These are phyloP conservation scores for Lophiostoma macrostomum DNA, from an alignment of 495 filamentous ascomycete species.

Conservation along the genomic window DNA sequence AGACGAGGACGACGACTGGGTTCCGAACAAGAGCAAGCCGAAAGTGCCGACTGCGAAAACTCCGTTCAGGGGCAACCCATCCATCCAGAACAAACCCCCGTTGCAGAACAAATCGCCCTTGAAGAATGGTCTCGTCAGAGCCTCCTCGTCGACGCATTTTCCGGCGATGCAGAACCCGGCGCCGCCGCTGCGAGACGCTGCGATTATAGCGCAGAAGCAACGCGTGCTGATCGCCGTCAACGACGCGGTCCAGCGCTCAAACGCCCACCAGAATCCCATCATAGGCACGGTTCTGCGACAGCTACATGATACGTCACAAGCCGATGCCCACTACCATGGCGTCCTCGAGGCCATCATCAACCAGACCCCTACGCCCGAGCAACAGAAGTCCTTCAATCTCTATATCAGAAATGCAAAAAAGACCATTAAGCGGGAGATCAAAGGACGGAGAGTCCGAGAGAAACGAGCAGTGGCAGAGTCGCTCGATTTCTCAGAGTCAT, in stretches of 20 bases:
- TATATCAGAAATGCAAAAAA: constrained; percentile 35
- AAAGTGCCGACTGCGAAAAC: constrained; percentile 15
- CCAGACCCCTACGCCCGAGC: constrained; percentile 26
- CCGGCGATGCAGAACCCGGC: neutral
- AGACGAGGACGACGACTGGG: constrained; percentile 42
- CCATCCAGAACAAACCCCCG: constrained; percentile 7
- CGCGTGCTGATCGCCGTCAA: constrained; percentile 29
- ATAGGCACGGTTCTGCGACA: constrained; percentile 34
- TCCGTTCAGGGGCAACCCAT: constrained; percentile 20
- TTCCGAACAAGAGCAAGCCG: constrained; percentile 31
- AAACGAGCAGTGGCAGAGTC: neutral
- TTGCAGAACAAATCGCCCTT: constrained; percentile 6
- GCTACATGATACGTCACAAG: constrained; percentile 29
- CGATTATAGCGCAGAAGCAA: constrained; percentile 3
- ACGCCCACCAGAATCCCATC: constrained; percentile 18
- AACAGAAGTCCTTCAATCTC: constrained; percentile 29
- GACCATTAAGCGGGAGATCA: neutral
- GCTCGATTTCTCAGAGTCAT: neutral
- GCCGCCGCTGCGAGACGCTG: neutral
- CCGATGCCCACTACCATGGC: constrained; percentile 17
- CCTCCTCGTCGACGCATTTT: neutral
- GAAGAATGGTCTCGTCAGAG: constrained; percentile 18
- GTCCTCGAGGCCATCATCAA: constrained; percentile 34
- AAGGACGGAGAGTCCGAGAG: neutral
- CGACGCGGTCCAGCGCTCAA: constrained; percentile 30